Percentiles rank a stretch among this genome's conserved stretches.
phyloP scores from a whole-genome alignment of 2,329 filamentous ascomycete genomes.

The Ophiocordyceps polyrhachis-furcata region DNA sequence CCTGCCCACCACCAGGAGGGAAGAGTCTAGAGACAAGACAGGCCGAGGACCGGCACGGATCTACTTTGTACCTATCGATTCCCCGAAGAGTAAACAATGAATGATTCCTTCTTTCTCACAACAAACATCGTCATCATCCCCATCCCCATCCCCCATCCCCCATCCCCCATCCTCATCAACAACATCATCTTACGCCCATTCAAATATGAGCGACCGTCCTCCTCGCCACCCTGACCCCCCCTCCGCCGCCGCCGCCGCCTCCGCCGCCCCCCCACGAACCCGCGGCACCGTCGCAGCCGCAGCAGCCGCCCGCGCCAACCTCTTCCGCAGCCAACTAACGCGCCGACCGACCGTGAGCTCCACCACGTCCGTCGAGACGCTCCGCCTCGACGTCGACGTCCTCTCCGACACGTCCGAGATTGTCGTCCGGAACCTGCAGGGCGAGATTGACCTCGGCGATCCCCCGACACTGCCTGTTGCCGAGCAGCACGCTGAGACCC shows the following conservation, averaged over 20 bases:
- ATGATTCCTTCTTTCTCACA: not conserved
- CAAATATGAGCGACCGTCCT: too few species aligned
- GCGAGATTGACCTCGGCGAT: constrained; percentile 41
- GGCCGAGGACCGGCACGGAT: not conserved
- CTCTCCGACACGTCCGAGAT: constrained; percentile 34
- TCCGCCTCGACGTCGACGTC: constrained; percentile 28
- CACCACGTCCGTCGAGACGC: constrained; percentile 22
- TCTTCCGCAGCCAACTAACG: constrained; percentile 41
- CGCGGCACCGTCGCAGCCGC: constrained; percentile 1
- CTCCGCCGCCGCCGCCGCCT: not conserved
- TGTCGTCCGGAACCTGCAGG: constrained; percentile 42
- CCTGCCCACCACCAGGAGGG: too few species aligned
- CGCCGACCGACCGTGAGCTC: constrained; percentile 31
- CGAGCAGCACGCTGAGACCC: constrained; percentile 38
- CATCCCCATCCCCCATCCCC: too few species aligned
- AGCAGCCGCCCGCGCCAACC: constrained; percentile 17
- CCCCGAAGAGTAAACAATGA: not conserved
- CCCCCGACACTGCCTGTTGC: constrained; percentile 33
- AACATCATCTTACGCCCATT: too few species aligned
- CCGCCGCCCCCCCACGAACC: not conserved
- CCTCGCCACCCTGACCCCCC: too few species aligned
- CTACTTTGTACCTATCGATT: not conserved
- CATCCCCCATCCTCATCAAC: too few species aligned
- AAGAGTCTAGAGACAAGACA: too few species aligned
- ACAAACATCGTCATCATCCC: too few species aligned